These are phyloP conservation scores for Rutstroemia sp. DNA, from an alignment of 2,329 filamentous ascomycete genomes.

Conservation along the genomic window DNA sequence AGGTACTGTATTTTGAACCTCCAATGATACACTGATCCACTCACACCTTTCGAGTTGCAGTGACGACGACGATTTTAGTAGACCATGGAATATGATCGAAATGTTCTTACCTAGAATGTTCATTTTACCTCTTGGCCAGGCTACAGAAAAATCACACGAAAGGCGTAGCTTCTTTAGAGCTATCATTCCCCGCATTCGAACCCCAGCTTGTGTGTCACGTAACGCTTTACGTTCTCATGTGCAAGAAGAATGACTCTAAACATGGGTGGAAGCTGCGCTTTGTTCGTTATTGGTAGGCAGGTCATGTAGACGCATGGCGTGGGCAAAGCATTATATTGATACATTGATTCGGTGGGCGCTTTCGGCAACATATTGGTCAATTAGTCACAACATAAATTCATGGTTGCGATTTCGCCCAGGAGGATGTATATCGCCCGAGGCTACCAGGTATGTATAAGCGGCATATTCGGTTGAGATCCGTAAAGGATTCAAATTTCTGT, in stretches of 20 bases:
- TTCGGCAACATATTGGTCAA: neutral
- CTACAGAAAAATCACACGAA: neutral
- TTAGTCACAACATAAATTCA: neutral
- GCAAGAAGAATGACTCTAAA: neutral
- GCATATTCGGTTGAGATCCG: neutral
- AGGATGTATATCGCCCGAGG: neutral
- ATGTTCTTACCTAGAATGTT: no score
- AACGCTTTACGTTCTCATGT: neutral
- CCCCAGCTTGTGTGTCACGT: slow-evolving; percentile 5
- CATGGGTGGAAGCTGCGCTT: slow-evolving; percentile 1
- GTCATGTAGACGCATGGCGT: neutral
- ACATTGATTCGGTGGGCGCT: neutral
- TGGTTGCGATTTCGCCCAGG: neutral
- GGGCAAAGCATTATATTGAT: slow-evolving; percentile 1
- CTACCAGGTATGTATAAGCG: slow-evolving; percentile 4
- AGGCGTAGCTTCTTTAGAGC: neutral
- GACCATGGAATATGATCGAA: no score
- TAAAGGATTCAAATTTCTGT: neutral
- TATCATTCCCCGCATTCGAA: slow-evolving; percentile 7
- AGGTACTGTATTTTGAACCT: no score
- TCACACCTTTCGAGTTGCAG: neutral
- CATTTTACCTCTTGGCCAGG: neutral
- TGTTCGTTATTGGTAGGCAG: neutral
- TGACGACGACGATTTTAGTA: neutral
- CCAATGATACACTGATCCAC: neutral